Evolutionary conservation across 352 stramenopile genomes (phyloP).

Genomic region (Phytophthora rubi): DNA sequence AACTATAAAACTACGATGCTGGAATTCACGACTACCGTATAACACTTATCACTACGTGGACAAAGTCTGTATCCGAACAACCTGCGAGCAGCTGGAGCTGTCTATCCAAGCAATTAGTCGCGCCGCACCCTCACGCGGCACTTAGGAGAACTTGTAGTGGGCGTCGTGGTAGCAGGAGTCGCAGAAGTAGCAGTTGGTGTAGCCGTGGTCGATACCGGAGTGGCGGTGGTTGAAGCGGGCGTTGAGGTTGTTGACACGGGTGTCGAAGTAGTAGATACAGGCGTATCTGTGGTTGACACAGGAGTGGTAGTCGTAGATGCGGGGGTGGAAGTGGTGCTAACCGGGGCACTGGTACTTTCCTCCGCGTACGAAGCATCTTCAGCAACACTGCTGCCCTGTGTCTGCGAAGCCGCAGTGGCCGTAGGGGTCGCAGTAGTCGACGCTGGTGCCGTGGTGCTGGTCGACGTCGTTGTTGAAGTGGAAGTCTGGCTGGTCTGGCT

Average conservation of each 20-base stretch:
- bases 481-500: conserved; percentile 17
- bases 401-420: conserved; percentile 18
- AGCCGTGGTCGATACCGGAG: conserved; percentile 1
- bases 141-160: conserved; percentile 23
- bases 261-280: conserved; percentile 9
- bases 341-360: background rate
- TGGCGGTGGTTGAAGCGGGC: background rate
- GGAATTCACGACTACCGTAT: conserved; percentile 8
- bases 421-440: conserved; percentile 5
- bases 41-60: conserved; percentile 3
- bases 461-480: conserved; percentile 15
- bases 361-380: conserved; percentile 16
- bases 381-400: conserved; percentile 11
- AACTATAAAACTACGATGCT: too few relatives aligned
- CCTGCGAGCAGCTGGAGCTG: conserved; percentile 4
- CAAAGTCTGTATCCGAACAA: conserved; percentile 14
- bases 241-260: conserved; percentile 8
- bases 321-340: conserved; percentile 5
- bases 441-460: conserved; percentile 6
- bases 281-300: conserved; percentile 8
- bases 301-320: conserved; percentile 10
- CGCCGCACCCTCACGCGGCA: conserved; percentile 30
- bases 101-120: conserved; percentile 11
- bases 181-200: background rate
- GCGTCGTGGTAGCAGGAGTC: background rate